Evolutionary conservation across 352 stramenopile species (phyloP), one percentile per base, ranked within the genome.

Genomic region (Saprolegnia parasitica): DNA sequence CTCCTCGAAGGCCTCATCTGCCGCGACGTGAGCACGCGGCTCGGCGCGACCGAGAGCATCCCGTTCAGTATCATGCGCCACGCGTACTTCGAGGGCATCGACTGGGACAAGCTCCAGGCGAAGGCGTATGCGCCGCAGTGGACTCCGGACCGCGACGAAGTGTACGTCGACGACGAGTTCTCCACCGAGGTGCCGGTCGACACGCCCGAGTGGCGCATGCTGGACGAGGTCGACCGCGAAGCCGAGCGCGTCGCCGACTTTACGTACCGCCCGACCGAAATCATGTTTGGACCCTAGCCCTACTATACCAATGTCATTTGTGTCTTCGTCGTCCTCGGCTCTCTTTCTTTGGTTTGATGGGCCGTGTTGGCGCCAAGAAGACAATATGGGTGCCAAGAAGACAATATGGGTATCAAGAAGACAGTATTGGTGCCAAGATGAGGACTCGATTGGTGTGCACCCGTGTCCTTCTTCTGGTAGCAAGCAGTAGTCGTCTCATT

Each of bases 41-140:
- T 96, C 0, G 89, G 89, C 39, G 76, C 76, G 16, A 86, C 86
- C 47, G 89, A 93, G 35, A 74, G 82, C 0, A 83, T 95, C 23
- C 87, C 88, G 42, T 91, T 96, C 32, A 86, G 81, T 58, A 94
- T 95, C 73, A 95, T 95, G 87, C 87, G 87, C 47, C 88, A 96
- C 55, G 75, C 84, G 40, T 97, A 94, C 78, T 97, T 97, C 50
- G 73, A 83, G 1, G 80, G 83, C 26, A 82, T 97, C 49, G 88
- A 97, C 57, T 97, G 88, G 88, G 85, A 96, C 54, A 80, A 77
- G 11, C 67, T 95, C 26, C 87, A 95, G 66, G 77, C 79, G 23
- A 95, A 95, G 66, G 84, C 89, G 66, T 58, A 91, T 62, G 73
- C 86, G 55, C 87, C 87, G 0, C 84, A 92, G 71, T 95, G 87